phyloP scores from a whole-genome alignment of 225 moss, liverwort and hornwort species.

The Lunularia cruciata region DNA sequence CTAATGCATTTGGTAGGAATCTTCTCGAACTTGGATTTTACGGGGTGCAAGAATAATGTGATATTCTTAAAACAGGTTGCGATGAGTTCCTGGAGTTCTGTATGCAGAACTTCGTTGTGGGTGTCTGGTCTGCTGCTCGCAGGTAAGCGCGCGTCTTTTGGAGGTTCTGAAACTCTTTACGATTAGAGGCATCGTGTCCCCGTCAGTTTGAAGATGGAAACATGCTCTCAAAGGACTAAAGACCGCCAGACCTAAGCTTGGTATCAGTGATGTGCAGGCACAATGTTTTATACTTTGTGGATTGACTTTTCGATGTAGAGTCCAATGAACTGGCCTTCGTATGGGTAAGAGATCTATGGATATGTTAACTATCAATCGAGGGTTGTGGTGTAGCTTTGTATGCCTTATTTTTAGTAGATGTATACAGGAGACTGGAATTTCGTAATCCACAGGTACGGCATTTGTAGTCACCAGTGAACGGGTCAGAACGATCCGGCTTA shows the following conservation, averaged over 20 bases:
- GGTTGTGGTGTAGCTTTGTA: background rate
- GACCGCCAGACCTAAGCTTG: background rate
- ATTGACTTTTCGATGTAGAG: slow-evolving; percentile 48
- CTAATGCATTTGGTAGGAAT: too few relatives aligned
- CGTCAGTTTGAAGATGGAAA: too few relatives aligned
- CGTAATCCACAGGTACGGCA: too few relatives aligned
- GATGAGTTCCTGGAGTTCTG: slow-evolving; percentile 70
- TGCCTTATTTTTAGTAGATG: background rate
- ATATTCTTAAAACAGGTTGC: too few relatives aligned
- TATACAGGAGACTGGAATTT: background rate
- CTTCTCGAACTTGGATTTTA: too few relatives aligned
- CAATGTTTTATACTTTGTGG: slow-evolving; percentile 54
- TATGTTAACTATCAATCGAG: background rate
- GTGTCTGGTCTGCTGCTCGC: slow-evolving; percentile 72
- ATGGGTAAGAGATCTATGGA: slow-evolving; percentile 33
- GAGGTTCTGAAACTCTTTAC: background rate
- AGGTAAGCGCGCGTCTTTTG: slow-evolving; percentile 32
- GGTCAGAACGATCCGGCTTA: too few relatives aligned
- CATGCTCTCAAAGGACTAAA: too few relatives aligned
- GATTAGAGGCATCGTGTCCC: too few relatives aligned
- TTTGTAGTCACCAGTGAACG: too few relatives aligned
- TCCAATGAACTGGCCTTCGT: slow-evolving; percentile 54
- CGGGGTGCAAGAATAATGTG: too few relatives aligned
- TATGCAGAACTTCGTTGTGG: slow-evolving; percentile 65
- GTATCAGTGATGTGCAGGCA: slow-evolving; percentile 30